These are phyloP conservation scores for Hypsizygus marmoreus DNA, from an alignment of 768 basidiomycete species.

Conservation along the genomic window DNA sequence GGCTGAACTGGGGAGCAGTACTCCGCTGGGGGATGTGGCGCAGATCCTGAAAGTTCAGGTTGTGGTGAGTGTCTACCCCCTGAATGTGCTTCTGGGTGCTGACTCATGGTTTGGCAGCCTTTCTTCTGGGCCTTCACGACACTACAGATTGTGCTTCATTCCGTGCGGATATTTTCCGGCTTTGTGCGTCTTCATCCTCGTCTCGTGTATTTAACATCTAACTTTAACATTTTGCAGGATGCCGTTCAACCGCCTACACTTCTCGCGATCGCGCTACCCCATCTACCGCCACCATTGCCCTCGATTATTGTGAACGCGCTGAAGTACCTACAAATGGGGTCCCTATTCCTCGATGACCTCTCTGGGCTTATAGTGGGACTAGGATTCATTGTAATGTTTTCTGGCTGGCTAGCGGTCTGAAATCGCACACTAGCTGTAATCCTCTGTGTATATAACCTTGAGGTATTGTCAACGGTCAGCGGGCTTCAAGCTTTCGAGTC, in stretches of 20 bases:
- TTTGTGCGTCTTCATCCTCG: slow-evolving; percentile 46
- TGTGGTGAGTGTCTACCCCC: slow-evolving; percentile 53
- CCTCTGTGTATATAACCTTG: too few species aligned
- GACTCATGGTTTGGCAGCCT: slow-evolving; percentile 44
- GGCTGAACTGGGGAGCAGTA: slow-evolving; percentile 52
- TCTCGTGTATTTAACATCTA: neutral
- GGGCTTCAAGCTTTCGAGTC: too few species aligned
- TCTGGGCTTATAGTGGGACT: slow-evolving; percentile 71
- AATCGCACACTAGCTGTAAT: slow-evolving; percentile 8
- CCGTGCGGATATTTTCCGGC: slow-evolving; percentile 68
- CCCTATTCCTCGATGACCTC: slow-evolving; percentile 70
- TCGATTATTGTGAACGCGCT: slow-evolving; percentile 61
- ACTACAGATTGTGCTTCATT: slow-evolving; percentile 70
- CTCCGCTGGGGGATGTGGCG: slow-evolving; percentile 30
- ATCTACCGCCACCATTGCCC: slow-evolving; percentile 66
- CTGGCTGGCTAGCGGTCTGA: slow-evolving; percentile 43
- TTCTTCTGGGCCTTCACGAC: slow-evolving; percentile 86
- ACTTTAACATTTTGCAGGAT: slow-evolving; percentile 40
- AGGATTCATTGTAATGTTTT: slow-evolving; percentile 61
- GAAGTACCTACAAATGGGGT: slow-evolving; percentile 70
- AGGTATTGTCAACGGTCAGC: too few species aligned
- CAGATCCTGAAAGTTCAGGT: slow-evolving; percentile 47
- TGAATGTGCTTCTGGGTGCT: neutral
- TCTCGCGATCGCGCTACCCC: slow-evolving; percentile 59
- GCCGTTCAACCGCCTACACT: slow-evolving; percentile 59